Conservation (phyloP, 2,329 filamentous ascomycete genomes). For the Alternaria triticina region DNA sequence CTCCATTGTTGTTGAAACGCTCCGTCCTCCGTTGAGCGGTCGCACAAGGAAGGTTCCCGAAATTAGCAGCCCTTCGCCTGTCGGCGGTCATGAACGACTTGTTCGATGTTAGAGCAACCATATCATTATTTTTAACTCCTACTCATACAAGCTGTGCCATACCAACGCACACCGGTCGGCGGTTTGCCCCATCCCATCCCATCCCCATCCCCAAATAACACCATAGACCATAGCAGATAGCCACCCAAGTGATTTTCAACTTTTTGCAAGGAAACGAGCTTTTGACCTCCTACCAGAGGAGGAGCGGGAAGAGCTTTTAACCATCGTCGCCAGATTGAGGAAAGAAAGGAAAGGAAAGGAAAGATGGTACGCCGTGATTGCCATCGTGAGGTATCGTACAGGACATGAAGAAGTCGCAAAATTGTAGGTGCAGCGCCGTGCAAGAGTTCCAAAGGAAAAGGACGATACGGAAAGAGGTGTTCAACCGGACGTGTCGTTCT, state of each 20-base stretch:
- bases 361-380: neutral
- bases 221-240: neutral
- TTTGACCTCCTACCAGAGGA: neutral
- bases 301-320: neutral
- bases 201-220: neutral
- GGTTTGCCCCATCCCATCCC: neutral
- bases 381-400: conserved; percentile 1
- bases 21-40: too few relatives aligned
- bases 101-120: neutral
- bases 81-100: too few relatives aligned
- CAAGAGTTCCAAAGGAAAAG: neutral
- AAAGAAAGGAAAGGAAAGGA: neutral
- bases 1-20: too few relatives aligned
- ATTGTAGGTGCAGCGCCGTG: neutral
- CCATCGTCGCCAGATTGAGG: neutral
- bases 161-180: neutral
- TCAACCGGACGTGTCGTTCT: neutral
- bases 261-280: neutral
- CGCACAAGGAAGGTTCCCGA: too few relatives aligned
- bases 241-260: neutral
- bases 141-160: neutral
- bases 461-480: neutral
- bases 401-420: neutral
- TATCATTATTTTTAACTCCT: neutral
- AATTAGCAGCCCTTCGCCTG: too few relatives aligned